These are phyloP conservation scores for Quillaja saponaria DNA, from an alignment of 306 rosid species.

Conservation along the genomic window DNA sequence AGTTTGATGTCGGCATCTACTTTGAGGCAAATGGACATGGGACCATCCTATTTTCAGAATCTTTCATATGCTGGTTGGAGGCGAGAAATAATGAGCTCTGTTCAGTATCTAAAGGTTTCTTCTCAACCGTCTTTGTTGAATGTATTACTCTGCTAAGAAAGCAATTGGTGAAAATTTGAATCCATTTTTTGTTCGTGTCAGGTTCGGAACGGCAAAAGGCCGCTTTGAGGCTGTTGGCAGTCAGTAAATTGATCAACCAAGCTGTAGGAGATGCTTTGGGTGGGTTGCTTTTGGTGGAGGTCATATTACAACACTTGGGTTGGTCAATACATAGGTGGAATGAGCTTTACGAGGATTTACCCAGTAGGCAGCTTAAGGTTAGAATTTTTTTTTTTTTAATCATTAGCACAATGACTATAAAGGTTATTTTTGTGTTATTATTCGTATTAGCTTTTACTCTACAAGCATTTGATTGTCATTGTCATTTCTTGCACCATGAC, in stretches of 20 bases:
- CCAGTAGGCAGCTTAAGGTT: slow-evolving; percentile 94
- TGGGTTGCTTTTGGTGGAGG: slow-evolving; percentile 90
- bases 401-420: no score
- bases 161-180: background rate
- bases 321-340: slow-evolving; percentile 84
- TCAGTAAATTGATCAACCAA: slow-evolving; percentile 80
- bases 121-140: background rate
- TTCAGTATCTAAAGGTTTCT: slow-evolving; percentile 53
- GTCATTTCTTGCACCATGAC: slow-evolving; percentile 19
- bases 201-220: slow-evolving; percentile 76
- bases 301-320: slow-evolving; percentile 65
- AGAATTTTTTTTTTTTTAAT: background rate
- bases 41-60: slow-evolving; percentile 79
- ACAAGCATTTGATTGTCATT: slow-evolving; percentile 6
- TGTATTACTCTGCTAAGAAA: no score
- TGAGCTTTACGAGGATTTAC: slow-evolving; percentile 85
- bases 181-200: slow-evolving; percentile 34
- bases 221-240: slow-evolving; percentile 70
- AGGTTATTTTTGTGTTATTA: no score
- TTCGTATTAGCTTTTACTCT: background rate
- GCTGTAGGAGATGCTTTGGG: slow-evolving; percentile 95
- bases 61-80: slow-evolving; percentile 54
- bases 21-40: slow-evolving; percentile 99
- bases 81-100: slow-evolving; percentile 47
- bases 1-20: slow-evolving; percentile 82